Evolutionary conservation across 768 basidiomycete species (phyloP), one percentile per base, ranked within the genome.

Genomic region (Lyophyllum semitale): DNA sequence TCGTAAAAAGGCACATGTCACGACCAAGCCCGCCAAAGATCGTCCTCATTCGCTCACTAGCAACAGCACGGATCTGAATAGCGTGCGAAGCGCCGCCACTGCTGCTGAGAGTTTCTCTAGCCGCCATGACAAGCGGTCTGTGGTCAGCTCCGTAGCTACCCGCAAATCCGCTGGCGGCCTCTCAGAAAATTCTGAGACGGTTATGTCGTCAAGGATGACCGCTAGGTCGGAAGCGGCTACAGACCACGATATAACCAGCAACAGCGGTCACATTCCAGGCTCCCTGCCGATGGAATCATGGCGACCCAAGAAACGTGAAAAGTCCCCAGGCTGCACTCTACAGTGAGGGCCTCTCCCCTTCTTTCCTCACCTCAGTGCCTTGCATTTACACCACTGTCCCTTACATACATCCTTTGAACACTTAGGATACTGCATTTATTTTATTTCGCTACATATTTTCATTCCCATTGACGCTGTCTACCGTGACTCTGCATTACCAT

Each of bases 31-130:
- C 17, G 25, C 18, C 18, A 68, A 72, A 38, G 80, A 80, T 45
- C 77, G 79, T 11, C 81, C 83, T 1, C 78, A 68, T 30, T 87
- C 86, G 0, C 65, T 83, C 58, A 77, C 81, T 23, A 87, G 85
- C 66, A 77, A 72, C 57, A 77, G 76, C 65, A 81, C 83, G 5
- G 66, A 68, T 9, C 74, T 73, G 8, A 78, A 79, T 47, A 87
- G 86, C 60, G 51, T 84, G 57, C 72, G 78, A 18, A 82, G 80
- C 53, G 73, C 74, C 29, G 72, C 65, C 6, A 82, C 77, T 3
- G 71, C 72, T 6, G 68, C 51, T 42, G 77, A 68, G 52, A 72
- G 70, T 49, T 59, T 61, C 18, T 56, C 60, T 15, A 70, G 65
- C 54, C 66, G 67, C 27, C 57, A 60, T 32, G 58, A 57, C 25